Base-by-base conservation (phyloP, 495 filamentous ascomycete species). In the Hyphodiscus hymeniophilus region DNA sequence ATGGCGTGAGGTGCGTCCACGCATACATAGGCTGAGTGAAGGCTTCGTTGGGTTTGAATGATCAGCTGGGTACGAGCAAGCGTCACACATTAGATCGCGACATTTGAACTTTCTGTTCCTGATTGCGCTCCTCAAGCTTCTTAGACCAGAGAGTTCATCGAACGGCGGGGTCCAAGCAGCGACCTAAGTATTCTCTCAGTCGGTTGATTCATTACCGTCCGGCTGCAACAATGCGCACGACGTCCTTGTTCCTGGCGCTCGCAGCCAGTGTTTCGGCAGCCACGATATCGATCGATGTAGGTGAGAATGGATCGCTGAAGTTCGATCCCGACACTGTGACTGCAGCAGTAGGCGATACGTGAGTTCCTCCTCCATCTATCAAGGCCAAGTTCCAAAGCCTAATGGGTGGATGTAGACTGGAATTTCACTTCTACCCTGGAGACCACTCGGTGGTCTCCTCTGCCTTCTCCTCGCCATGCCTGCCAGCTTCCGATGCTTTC, bases 401-500 rank as follows among this genome's bases (percentile, higher is more conserved):
- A 18, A 15, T 41, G 24, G 32, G 8, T 24, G 7, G 24, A 24
- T 26, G 7, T 57, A 73, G 72, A 30, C 66, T 88, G 42, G 74
- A 82, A 56, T 87, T 86, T 68, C 74, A 83, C 54, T 85, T 87
- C 66, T 70, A 71, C 59, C 69, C 70, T 12, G 43, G 47, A 17
- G 22, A 21, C 26, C 85, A 89, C 71, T 80, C 76, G 22, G 80
- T 85, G 24, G 77, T 67, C 2, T 77, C 87, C 62, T 75, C 76
- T 24, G 71, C 69, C 48, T 87, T 87, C 64, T 69, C 73, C 52
- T 61, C 69, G 42, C 82, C 85, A 0, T 90, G 85, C 66, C 62
- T 70, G 15, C 78, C 80, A 40, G 60, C 73, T 50, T 15, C 26
- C 12, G 31, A 30, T 34, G 52, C 57, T 32, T 54, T 58, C 51